phyloP scores from a whole-genome alignment of 345 rosid species.

The Rubroshorea leprosula region DNA sequence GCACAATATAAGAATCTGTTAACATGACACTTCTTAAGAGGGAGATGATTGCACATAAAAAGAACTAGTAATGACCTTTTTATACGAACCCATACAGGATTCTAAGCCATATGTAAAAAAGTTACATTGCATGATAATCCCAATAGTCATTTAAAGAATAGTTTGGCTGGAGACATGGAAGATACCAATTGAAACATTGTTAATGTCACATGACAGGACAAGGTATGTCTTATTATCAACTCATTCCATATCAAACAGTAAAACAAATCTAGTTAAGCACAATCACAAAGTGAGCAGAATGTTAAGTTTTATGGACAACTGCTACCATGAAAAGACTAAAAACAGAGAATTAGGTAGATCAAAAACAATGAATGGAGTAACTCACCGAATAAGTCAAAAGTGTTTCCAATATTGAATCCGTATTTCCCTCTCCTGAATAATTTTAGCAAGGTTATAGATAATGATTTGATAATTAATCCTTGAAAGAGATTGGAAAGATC shows the following conservation, averaged over 20 bases:
- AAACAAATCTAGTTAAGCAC: no score
- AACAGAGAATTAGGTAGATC: neutral
- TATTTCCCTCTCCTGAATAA: conserved; percentile 49
- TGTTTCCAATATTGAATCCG: conserved; percentile 48
- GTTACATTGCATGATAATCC: no score
- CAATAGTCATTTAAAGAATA: no score
- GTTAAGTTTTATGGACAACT: neutral
- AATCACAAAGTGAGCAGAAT: neutral
- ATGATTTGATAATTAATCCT: neutral
- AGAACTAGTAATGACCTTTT: no score
- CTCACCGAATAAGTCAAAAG: conserved; percentile 51
- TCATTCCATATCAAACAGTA: no score
- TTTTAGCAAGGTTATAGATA: conserved; percentile 1
- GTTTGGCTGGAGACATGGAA: no score
- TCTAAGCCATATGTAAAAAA: no score
- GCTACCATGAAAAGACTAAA: neutral
- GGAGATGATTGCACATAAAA: no score
- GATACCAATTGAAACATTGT: no score
- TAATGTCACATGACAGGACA: neutral
- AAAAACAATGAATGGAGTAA: neutral
- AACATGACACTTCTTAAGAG: no score
- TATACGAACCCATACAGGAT: no score
- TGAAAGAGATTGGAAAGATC: conserved; percentile 1
- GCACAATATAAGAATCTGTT: no score
- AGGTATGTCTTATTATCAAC: neutral